Conservation (phyloP, 2,329 filamentous ascomycete genomes). For the Didymella glomerata region DNA sequence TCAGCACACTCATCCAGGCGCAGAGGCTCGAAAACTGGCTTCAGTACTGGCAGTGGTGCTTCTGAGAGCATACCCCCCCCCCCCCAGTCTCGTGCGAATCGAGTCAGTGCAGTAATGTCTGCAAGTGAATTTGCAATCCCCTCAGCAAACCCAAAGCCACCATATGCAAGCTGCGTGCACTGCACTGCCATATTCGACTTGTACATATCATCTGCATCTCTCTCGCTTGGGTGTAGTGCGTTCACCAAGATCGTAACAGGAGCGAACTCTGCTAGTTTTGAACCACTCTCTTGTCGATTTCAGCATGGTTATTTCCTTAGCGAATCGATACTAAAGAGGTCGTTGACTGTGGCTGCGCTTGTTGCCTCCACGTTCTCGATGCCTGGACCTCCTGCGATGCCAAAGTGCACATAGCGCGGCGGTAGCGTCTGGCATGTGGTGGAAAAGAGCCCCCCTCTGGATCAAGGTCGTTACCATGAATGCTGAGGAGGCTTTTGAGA, state of each 20-base stretch:
- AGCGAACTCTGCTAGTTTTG: neutral
- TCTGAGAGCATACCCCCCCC: conserved; percentile 8
- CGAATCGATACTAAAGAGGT: neutral
- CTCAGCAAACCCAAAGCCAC: conserved; percentile 14
- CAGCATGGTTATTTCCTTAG: neutral
- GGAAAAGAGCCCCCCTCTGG: conserved; percentile 11
- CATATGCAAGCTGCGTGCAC: conserved; percentile 17
- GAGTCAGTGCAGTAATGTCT: conserved; percentile 16
- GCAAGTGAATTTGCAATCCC: conserved; percentile 23
- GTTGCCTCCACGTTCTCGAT: conserved; percentile 15
- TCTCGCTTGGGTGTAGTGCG: conserved; percentile 12
- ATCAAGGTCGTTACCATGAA: conserved; percentile 1
- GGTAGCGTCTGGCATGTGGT: conserved; percentile 15
- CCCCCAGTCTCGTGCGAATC: conserved; percentile 20
- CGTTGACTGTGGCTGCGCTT: neutral
- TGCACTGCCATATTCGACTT: conserved; percentile 22
- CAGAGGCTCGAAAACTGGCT: neutral
- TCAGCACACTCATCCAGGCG: neutral
- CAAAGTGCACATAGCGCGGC: conserved; percentile 18
- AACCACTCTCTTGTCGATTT: neutral
- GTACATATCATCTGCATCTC: conserved; percentile 7
- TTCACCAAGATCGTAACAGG: neutral
- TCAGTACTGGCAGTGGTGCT: conserved; percentile 2
- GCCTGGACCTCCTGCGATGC: conserved; percentile 3
- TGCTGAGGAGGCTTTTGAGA: conserved; percentile 7